These are phyloP conservation scores for Neocucurbitaria cava DNA, from an alignment of 2,329 filamentous ascomycete species.

Conservation along the genomic window DNA sequence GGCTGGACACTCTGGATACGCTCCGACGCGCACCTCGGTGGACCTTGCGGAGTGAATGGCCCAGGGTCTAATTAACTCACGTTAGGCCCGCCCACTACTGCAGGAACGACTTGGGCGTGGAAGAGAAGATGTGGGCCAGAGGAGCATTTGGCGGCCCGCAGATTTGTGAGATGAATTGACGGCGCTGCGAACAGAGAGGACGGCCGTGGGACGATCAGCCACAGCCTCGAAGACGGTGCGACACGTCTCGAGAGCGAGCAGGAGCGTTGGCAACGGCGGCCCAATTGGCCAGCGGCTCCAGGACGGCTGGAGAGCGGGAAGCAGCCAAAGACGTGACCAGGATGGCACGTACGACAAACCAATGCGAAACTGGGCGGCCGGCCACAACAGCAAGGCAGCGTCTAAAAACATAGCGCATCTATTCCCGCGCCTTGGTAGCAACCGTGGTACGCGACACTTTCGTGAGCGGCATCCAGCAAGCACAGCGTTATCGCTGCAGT, in stretches of 20 bases:
- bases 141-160: slow-evolving; percentile 11
- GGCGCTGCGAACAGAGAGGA: not conserved
- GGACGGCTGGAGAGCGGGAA: not conserved
- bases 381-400: not conserved
- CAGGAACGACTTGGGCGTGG: too few species aligned
- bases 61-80: slow-evolving; percentile 22
- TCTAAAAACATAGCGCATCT: not conserved
- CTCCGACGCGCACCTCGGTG: slow-evolving; percentile 14
- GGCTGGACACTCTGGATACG: slow-evolving; percentile 17
- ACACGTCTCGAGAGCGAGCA: not conserved
- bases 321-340: slow-evolving; percentile 6
- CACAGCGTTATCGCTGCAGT: not conserved
- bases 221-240: not conserved
- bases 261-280: not conserved
- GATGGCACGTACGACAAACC: slow-evolving; percentile 8
- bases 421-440: not conserved
- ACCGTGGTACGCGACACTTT: slow-evolving; percentile 1
- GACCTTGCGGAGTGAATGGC: slow-evolving; percentile 21
- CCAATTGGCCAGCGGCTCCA: not conserved
- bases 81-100: slow-evolving; percentile 22
- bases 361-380: slow-evolving; percentile 9
- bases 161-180: slow-evolving; percentile 1
- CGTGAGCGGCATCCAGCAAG: not conserved
- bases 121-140: slow-evolving; percentile 1
- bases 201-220: not conserved